Base-by-base conservation (phyloP, 805 yeast species). In the Lipomyces starkeyi region DNA sequence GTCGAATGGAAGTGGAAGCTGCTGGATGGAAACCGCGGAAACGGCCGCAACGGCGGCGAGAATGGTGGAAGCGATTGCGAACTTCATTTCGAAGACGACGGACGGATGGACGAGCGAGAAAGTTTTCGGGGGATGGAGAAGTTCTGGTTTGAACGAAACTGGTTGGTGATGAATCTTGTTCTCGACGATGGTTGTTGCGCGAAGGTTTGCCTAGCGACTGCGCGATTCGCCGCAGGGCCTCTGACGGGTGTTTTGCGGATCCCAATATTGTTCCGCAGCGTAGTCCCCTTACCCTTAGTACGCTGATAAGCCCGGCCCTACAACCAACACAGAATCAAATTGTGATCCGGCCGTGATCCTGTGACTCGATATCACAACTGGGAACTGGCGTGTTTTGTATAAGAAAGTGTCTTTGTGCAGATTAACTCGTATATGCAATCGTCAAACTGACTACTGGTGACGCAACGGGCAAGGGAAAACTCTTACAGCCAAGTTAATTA, bases 1-100 rank as follows among this genome's bases (percentile, higher is more conserved):
- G 53, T 65, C 68, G 59, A 69, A 69, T 6, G 63, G 66, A 54
- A 69, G 53, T n/a, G 70, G 72, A 22, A 53, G 54, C 68, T 65
- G 62, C 59, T 60, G 66, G 17, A 49, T 37, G 11, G 62, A 62
- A 22, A 54, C 59, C 17, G 64, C 59, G 7, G 61, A 27, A 20
- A 64, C 68, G 22, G 59, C 34, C 7, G 53, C 66, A 5, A 17
- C 52, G 22, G 59, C 20, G 13, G 67, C 67, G 17, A 53, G 52
- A 9, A 57, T 35, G 14, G 52, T 52, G n/a, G 63, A 62, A 9
- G 57, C 57, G 32, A n/a, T 27, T 25, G 53, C 47, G 54, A 63
- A 57, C 58, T 58, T 62, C 65, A 62, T 62, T 43, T 43, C 9
- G 49, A 43, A 43, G 56, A 25, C 57, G 25, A 14, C 34, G 29